These are phyloP conservation scores for Lentinula sp. DNA, from an alignment of 768 basidiomycete genomes.

Conservation along the genomic window DNA sequence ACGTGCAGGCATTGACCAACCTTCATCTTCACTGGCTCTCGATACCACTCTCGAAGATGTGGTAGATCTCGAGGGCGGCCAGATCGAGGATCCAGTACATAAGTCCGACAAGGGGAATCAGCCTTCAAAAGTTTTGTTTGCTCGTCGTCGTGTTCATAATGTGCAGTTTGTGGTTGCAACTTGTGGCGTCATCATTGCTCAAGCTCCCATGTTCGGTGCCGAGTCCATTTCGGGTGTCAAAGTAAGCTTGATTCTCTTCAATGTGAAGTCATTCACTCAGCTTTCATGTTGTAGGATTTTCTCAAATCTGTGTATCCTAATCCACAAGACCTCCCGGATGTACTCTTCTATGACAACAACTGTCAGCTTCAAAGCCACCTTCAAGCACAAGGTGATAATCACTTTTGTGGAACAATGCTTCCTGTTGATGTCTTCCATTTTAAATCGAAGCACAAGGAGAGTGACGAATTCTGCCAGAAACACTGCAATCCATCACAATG, in stretches of 20 bases:
- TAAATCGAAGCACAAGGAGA: slow-evolving; percentile 18
- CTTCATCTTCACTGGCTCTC: neutral
- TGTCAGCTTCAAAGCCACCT: slow-evolving; percentile 15
- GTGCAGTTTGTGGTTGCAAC: slow-evolving; percentile 18
- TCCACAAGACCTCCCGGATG: slow-evolving; percentile 11
- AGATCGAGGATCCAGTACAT: slow-evolving; percentile 1
- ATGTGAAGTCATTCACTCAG: neutral
- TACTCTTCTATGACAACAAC: slow-evolving; percentile 19
- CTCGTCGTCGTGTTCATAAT: slow-evolving; percentile 22
- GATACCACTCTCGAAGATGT: no score
- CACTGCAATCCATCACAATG: slow-evolving; percentile 18
- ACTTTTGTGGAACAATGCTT: slow-evolving; percentile 10
- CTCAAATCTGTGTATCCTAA: slow-evolving; percentile 15
- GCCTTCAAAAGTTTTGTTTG: slow-evolving; percentile 19
- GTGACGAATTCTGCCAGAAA: slow-evolving; percentile 16
- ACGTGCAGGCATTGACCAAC: slow-evolving; percentile 3
- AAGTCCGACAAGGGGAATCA: slow-evolving; percentile 14
- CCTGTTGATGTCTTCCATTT: slow-evolving; percentile 24
- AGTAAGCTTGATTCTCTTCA: slow-evolving; percentile 10
- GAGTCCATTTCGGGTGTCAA: slow-evolving; percentile 17
- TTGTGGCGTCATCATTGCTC: slow-evolving; percentile 21
- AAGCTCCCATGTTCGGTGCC: slow-evolving; percentile 22
- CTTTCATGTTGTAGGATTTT: slow-evolving; percentile 9
- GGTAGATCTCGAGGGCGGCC: neutral
- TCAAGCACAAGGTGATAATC: slow-evolving; percentile 9